These are phyloP conservation scores for Eragrostis tef DNA, from an alignment of 202 grass and related monocot species.

Conservation along the genomic window DNA sequence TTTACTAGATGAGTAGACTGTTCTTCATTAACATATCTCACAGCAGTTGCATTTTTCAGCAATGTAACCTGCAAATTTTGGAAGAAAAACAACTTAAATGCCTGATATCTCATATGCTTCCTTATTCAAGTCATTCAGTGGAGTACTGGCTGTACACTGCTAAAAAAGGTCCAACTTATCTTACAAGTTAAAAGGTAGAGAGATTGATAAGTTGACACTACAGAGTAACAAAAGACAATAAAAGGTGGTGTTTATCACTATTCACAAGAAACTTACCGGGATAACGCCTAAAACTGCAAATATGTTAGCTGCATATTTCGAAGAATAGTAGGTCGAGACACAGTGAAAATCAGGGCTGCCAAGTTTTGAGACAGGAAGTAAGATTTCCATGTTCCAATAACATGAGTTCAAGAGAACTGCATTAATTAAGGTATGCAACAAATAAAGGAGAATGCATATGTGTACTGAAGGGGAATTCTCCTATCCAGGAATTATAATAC, in stretches of 20 bases:
- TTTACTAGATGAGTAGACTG: conserved; percentile 50
- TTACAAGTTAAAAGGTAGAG: background rate
- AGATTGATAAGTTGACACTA: conserved; percentile 20
- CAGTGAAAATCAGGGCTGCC: conserved; percentile 66
- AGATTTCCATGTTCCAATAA: conserved; percentile 32
- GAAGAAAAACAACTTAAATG: conserved; percentile 13
- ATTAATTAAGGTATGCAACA: conserved; percentile 21
- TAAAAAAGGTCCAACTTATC: conserved; percentile 3
- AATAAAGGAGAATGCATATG: background rate
- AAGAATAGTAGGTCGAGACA: conserved; percentile 66
- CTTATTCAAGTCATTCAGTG: conserved; percentile 31
- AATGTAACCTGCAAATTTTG: conserved; percentile 41
- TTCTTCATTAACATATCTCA: conserved; percentile 45
- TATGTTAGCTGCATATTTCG: conserved; percentile 62
- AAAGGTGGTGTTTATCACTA: background rate
- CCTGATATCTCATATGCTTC: background rate
- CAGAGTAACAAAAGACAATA: background rate
- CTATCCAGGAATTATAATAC: background rate
- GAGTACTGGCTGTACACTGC: background rate
- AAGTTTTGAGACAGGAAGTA: conserved; percentile 37
- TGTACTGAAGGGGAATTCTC: background rate
- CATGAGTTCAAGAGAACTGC: conserved; percentile 8
- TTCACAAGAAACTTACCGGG: conserved; percentile 64
- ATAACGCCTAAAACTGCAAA: conserved; percentile 65
- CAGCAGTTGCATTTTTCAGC: conserved; percentile 52